phyloP scores from a whole-genome alignment of 768 basidiomycete genomes.

The Clathrus columnatus region DNA sequence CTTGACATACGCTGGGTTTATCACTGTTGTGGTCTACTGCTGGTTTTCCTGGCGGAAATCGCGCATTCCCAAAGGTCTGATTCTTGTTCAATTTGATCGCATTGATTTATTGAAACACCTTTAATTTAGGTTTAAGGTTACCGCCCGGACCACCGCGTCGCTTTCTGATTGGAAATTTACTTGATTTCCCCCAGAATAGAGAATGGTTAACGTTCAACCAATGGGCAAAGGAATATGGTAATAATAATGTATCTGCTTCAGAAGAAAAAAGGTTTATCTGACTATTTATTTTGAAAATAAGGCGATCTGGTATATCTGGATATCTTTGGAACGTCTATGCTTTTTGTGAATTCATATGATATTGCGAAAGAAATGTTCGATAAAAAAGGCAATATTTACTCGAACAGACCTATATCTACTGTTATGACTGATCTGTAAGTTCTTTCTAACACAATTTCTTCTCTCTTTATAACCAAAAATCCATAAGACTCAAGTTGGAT shows the following conservation, averaged over 20 bases:
- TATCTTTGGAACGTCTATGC: constrained; percentile 1
- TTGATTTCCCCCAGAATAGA: background rate
- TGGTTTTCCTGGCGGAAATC: no score
- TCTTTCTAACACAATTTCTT: no score
- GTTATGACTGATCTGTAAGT: constrained; percentile 6
- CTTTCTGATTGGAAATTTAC: background rate
- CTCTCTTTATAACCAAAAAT: no score
- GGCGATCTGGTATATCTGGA: constrained; percentile 8
- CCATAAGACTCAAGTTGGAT: constrained; percentile 24
- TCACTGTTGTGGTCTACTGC: no score
- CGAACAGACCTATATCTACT: constrained; percentile 17
- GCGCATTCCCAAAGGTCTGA: no score
- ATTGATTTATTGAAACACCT: no score
- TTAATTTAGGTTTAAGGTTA: background rate
- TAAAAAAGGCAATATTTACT: constrained; percentile 19
- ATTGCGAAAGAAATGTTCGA: constrained; percentile 23
- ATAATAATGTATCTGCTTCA: background rate
- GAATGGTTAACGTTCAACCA: background rate
- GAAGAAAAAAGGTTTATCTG: background rate
- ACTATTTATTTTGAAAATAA: background rate
- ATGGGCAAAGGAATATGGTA: background rate
- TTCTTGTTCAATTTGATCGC: no score
- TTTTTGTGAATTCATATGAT: constrained; percentile 21
- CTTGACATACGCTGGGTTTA: no score
- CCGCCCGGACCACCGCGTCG: background rate